Conservation (phyloP, 495 filamentous ascomycete species). For the Darksidea phi region DNA sequence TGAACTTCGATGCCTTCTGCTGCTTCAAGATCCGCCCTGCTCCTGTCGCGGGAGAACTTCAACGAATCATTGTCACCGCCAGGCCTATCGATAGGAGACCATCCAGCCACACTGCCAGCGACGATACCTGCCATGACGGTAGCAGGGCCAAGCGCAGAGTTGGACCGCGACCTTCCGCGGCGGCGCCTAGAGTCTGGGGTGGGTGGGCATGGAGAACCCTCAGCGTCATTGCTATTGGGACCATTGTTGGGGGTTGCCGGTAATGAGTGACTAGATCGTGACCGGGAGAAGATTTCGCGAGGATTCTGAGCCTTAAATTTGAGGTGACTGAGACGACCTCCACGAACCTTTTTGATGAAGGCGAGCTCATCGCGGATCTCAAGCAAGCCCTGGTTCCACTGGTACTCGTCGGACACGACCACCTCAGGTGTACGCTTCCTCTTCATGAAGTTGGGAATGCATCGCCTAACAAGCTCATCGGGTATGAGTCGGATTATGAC, state of each 20-base stretch:
- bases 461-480: conserved; percentile 59
- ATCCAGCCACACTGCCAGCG: conserved; percentile 81
- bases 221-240: conserved; percentile 48
- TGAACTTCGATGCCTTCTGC: conserved; percentile 58
- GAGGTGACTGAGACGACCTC: conserved; percentile 83
- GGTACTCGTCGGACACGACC: conserved; percentile 73
- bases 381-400: conserved; percentile 48
- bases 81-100: conserved; percentile 76
- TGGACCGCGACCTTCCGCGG: conserved; percentile 77
- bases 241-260: conserved; percentile 69
- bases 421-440: conserved; percentile 41
- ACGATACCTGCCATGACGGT: conserved; percentile 86
- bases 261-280: conserved; percentile 59
- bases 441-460: conserved; percentile 50
- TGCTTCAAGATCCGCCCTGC: conserved; percentile 50
- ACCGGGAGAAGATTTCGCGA: conserved; percentile 69
- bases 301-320: conserved; percentile 82
- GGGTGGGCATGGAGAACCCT: conserved; percentile 52
- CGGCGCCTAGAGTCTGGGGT: conserved; percentile 73
- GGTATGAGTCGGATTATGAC: conserved; percentile 72
- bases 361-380: conserved; percentile 46
- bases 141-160: conserved; percentile 79
- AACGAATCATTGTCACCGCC: conserved; percentile 53
- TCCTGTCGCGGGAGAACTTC: conserved; percentile 48
- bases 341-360: conserved; percentile 69